Evolutionary conservation across 495 filamentous ascomycete species (phyloP).

Genomic region (Neurospora terricola): DNA sequence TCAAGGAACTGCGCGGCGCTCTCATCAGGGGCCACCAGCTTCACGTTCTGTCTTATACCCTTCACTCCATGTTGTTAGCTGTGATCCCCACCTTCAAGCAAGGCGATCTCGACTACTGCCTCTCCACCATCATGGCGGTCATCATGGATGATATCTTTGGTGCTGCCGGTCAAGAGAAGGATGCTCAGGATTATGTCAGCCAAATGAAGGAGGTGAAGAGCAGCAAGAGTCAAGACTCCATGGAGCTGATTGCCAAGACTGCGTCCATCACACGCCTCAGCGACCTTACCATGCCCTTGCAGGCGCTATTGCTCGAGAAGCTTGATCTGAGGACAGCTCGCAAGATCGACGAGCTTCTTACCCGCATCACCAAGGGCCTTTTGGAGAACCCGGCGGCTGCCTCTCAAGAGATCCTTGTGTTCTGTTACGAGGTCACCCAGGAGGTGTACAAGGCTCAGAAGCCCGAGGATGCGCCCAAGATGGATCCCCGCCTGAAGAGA

Average conservation of each 20-base stretch:
- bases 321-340: constrained; percentile 66
- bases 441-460: constrained; percentile 60
- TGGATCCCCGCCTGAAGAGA: constrained; percentile 52
- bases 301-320: constrained; percentile 68
- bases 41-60: constrained; percentile 88
- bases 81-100: constrained; percentile 63
- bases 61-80: constrained; percentile 80
- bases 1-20: constrained; percentile 80
- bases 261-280: constrained; percentile 65
- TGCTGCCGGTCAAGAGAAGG: constrained; percentile 91
- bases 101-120: constrained; percentile 83
- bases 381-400: constrained; percentile 66
- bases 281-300: constrained; percentile 65
- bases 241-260: constrained; percentile 81
- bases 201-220: constrained; percentile 96
- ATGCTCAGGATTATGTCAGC: constrained; percentile 88
- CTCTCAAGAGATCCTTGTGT: constrained; percentile 70
- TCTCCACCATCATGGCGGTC: constrained; percentile 63
- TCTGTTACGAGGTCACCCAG: constrained; percentile 88
- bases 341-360: constrained; percentile 85
- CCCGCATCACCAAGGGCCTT: constrained; percentile 73
- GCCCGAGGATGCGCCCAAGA: constrained; percentile 31
- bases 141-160: constrained; percentile 99
- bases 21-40: constrained; percentile 81
- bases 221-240: constrained; percentile 94